Conservation (phyloP, 208 protist species). For the Acanthamoeba rhysodes region DNA sequence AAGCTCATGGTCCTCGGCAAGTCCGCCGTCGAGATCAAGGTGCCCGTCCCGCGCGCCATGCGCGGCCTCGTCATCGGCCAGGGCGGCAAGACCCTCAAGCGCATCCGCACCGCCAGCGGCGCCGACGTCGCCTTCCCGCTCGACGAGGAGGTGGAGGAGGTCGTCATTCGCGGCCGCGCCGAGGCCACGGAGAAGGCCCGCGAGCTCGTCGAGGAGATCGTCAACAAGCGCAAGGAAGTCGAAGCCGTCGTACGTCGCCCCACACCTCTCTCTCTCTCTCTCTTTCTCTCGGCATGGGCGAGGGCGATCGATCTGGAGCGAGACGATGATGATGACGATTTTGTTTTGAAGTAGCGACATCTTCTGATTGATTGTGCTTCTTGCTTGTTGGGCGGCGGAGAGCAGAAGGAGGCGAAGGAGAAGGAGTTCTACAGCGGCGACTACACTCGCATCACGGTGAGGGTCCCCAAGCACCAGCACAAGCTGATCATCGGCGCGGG, state of each 20-base stretch:
- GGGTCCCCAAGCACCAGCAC: constrained; percentile 9
- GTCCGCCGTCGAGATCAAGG: constrained; percentile 41
- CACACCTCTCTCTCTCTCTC: background rate
- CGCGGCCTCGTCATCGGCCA: constrained; percentile 42
- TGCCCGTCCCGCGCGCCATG: background rate
- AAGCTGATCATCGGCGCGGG: constrained; percentile 46
- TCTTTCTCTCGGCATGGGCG: background rate
- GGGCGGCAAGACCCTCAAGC: constrained; percentile 68
- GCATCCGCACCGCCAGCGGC: constrained; percentile 15
- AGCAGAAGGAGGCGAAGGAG: constrained; percentile 34
- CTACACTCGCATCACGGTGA: background rate
- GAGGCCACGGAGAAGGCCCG: constrained; percentile 23
- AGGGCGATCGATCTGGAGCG: too few species aligned
- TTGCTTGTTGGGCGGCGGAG: too few species aligned
- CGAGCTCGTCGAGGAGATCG: constrained; percentile 20
- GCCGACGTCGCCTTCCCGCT: constrained; percentile 36
- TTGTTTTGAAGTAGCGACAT: too few species aligned
- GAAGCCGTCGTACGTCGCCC: background rate
- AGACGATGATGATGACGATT: too few species aligned
- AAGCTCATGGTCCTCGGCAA: constrained; percentile 36
- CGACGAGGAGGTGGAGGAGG: background rate
- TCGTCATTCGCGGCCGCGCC: constrained; percentile 22
- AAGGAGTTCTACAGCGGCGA: constrained; percentile 50
- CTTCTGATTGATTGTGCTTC: too few species aligned
- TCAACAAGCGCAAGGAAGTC: constrained; percentile 49